These are phyloP conservation scores for Tephrocybe rancida DNA, from an alignment of 768 basidiomycete genomes.

Conservation along the genomic window DNA sequence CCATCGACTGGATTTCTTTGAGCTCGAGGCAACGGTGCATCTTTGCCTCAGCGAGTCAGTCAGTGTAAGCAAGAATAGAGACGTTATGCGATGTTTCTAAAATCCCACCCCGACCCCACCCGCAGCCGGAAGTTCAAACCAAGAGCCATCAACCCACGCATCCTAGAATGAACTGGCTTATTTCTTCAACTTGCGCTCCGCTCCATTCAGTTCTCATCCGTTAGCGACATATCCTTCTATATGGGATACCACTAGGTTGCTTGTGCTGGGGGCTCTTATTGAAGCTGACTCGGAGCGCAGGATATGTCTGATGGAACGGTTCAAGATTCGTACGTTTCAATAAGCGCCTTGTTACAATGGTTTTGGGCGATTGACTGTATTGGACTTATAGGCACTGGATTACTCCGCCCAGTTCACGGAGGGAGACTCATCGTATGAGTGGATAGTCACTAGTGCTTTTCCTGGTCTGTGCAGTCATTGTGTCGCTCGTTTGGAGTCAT, in stretches of 20 bases:
- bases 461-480: conserved; percentile 30
- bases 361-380: conserved; percentile 32
- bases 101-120: no score
- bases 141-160: no score
- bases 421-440: conserved; percentile 51
- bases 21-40: no score
- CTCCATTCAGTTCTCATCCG: conserved; percentile 36
- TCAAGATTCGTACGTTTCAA: conserved; percentile 39
- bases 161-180: no score
- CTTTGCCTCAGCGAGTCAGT: no score
- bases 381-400: conserved; percentile 41
- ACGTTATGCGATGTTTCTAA: no score
- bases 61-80: no score
- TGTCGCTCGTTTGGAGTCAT: not conserved
- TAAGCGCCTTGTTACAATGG: conserved; percentile 39
- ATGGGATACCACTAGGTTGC: conserved; percentile 28
- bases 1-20: no score
- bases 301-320: conserved; percentile 34
- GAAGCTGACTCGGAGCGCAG: conserved; percentile 43
- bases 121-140: no score
- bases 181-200: no score
- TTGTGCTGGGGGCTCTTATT: conserved; percentile 36
- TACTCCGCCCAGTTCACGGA: conserved; percentile 42
- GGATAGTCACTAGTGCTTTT: conserved; percentile 49
- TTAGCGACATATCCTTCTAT: conserved; percentile 26